Percentiles rank a stretch among this genome's conserved stretches.
phyloP scores from a whole-genome alignment of 2,329 filamentous ascomycete species.

The Celoporthe dispersa region DNA sequence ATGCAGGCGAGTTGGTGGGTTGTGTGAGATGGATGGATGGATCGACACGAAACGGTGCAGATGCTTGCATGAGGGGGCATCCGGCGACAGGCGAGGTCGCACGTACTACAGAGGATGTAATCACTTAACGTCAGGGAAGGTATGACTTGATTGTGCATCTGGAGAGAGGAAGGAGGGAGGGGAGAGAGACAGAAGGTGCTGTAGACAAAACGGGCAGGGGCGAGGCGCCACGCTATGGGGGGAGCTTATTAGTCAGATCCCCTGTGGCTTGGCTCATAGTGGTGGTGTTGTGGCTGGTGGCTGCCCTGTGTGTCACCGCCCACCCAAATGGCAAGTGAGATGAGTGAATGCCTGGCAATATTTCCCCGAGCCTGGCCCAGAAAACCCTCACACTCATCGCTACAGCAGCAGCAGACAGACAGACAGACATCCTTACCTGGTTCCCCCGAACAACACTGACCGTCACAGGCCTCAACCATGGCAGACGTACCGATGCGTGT shows the following conservation, averaged over 20 bases:
- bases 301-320: neutral
- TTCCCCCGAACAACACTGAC: neutral
- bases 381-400: neutral
- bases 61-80: neutral
- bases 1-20: neutral
- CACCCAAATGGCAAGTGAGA: neutral
- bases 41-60: neutral
- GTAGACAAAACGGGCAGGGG: neutral
- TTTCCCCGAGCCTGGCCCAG: neutral
- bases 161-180: neutral
- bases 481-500: slow-evolving; percentile 78
- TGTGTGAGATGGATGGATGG: neutral
- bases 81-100: neutral
- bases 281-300: slow-evolving; percentile 3
- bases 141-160: neutral
- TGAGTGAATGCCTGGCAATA: neutral
- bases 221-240: neutral
- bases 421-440: neutral
- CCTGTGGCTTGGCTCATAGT: neutral
- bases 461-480: slow-evolving; percentile 47
- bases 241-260: neutral
- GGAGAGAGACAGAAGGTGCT: neutral
- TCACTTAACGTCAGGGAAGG: neutral
- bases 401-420: neutral
- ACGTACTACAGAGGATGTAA: neutral